Conservation (phyloP, 306 rosid species). For the Malus fusca region DNA sequence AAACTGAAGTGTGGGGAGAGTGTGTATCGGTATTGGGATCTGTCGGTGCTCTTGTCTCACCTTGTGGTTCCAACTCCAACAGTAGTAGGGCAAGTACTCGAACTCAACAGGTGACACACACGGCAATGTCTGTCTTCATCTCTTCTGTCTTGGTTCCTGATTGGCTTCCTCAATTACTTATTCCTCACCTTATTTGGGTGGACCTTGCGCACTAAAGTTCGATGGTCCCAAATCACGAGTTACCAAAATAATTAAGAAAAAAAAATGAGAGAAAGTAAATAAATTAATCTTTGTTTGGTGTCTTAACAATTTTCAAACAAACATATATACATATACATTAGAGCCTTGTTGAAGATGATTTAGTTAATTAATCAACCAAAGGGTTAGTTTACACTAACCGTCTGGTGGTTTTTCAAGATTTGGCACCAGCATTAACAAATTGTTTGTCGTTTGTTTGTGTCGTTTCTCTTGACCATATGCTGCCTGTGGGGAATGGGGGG, state of each 20-base stretch:
- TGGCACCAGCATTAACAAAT: neutral
- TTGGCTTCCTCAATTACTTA: conserved; percentile 20
- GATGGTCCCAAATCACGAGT: too few species aligned
- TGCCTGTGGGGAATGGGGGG: neutral
- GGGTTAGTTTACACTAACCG: neutral
- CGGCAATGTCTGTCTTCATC: conserved; percentile 23
- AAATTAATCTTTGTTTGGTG: too few species aligned
- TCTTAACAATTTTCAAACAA: neutral
- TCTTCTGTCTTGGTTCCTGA: conserved; percentile 8
- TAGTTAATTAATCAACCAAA: neutral
- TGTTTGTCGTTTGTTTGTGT: conserved; percentile 2
- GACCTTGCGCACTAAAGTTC: too few species aligned
- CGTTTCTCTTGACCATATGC: neutral
- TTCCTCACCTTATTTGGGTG: neutral
- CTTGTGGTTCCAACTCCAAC: conserved; percentile 30
- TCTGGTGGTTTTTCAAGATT: neutral
- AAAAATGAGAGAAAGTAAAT: too few species aligned
- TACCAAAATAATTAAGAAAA: neutral
- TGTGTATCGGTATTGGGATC: conserved; percentile 45
- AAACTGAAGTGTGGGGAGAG: neutral
- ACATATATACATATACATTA: too few species aligned
- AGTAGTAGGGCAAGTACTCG: neutral
- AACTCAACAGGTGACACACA: neutral
- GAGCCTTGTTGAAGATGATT: neutral
- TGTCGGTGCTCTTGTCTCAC: conserved; percentile 46